Evolutionary conservation across 2,329 filamentous ascomycete species (phyloP), one percentile per base, ranked within the genome.

Genomic region (Coniochaeta sp.): DNA sequence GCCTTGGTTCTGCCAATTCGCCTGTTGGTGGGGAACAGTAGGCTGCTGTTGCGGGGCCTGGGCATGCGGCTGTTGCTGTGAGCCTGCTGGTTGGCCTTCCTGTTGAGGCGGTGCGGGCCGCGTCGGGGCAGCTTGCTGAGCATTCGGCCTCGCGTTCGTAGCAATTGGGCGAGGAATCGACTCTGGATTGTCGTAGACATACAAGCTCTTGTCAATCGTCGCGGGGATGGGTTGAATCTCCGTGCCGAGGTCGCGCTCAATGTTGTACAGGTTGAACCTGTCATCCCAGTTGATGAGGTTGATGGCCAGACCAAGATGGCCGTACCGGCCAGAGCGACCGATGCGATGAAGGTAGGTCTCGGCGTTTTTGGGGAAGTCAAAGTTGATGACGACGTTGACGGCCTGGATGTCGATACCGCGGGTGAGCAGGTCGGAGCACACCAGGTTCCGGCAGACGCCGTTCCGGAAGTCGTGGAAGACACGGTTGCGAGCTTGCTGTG

Each of bases 281-380:
- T 99, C 94, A 53, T 99, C 94, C 94, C 94, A 99, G 70, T 95
- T 97, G 78, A 99, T 99, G 67, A 99, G 77, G 72, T 99, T 99
- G 67, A 99, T 99, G 57, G 95, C 95, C 60, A 99, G 77, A 80
- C 94, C 94, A 65, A 97, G 80, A 72, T 99, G 94, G 59, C 94
- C 94, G 67, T 96, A 99, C 59, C 94, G 89, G 60, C 94, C 94
- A 49, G 94, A 99, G 66, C 94, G 89, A 76, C 94, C 94, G 67
- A 99, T 99, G 61, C 94, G 90, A 73, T 99, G 94, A 52, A 99
- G 84, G 67, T 99, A 99, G 0, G 94, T 99, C 73, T 99, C 94
- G 14, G 94, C 95, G 64, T 99, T 99, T 76, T 99, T 99, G 51
- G 94, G 94, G 69, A 99, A 99, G 65, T 99, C 94, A 65, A 99